phyloP scores from a whole-genome alignment of 179 eudicot genomes.

The Drosera spatulata region DNA sequence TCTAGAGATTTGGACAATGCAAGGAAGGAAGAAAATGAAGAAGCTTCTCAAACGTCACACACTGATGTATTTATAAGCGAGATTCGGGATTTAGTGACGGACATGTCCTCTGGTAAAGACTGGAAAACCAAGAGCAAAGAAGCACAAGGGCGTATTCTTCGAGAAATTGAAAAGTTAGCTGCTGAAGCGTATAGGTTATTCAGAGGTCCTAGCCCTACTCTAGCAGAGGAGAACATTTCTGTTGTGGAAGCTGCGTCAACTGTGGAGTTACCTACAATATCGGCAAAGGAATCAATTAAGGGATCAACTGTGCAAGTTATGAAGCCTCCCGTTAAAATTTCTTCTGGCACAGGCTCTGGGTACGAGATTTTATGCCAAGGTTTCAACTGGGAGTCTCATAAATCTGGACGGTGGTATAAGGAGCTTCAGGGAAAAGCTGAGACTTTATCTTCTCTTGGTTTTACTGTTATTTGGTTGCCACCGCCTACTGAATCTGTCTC shows the following conservation, averaged over 20 bases:
- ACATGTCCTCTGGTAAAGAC: slow-evolving; percentile 54
- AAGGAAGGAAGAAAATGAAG: slow-evolving; percentile 25
- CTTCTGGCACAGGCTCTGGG: slow-evolving; percentile 91
- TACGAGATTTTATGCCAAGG: slow-evolving; percentile 89
- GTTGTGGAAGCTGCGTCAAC: slow-evolving; percentile 26
- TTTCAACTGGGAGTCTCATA: slow-evolving; percentile 97
- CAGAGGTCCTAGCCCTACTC: slow-evolving; percentile 47
- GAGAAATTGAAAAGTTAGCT: slow-evolving; percentile 93
- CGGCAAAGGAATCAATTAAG: no score
- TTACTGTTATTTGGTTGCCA: slow-evolving; percentile 87
- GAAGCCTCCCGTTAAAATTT: slow-evolving; percentile 25
- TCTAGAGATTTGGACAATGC: slow-evolving; percentile 10
- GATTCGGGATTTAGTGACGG: slow-evolving; percentile 57
- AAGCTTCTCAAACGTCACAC: slow-evolving; percentile 24
- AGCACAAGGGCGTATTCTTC: slow-evolving; percentile 74
- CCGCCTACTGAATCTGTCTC: slow-evolving; percentile 98
- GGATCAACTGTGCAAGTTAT: slow-evolving; percentile 22
- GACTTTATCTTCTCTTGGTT: slow-evolving; percentile 69
- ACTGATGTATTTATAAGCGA: slow-evolving; percentile 67
- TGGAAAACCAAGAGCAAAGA: slow-evolving; percentile 55
- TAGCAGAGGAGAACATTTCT: slow-evolving; percentile 23
- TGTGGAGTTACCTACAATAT: not conserved
- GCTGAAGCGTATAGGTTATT: slow-evolving; percentile 94
- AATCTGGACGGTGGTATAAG: slow-evolving; percentile 85
- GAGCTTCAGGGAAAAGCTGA: slow-evolving; percentile 62